These are phyloP conservation scores for Wallacemonas rigidus DNA, from an alignment of 208 protist genomes.

Conservation along the genomic window DNA sequence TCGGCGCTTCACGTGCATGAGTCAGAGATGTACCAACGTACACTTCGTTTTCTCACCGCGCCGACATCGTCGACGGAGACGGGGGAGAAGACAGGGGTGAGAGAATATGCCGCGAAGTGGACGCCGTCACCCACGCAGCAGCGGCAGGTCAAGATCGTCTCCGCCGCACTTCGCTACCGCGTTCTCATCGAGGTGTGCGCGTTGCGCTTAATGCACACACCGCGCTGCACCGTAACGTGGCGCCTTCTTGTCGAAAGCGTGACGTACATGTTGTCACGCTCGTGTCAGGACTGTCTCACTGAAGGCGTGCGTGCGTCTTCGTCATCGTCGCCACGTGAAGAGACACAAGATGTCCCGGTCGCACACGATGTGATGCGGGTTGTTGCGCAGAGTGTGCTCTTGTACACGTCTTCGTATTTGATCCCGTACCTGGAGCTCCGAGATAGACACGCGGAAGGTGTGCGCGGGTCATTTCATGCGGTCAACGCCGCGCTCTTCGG, in stretches of 20 bases:
- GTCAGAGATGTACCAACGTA: constrained; percentile 17
- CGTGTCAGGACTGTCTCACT: not conserved
- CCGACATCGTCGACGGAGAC: not conserved
- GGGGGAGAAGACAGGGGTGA: no score
- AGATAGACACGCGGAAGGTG: constrained; percentile 33
- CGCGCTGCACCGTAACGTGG: constrained; percentile 65
- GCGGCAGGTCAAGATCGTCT: constrained; percentile 12
- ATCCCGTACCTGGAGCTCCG: constrained; percentile 45
- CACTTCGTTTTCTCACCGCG: not conserved
- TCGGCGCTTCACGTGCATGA: constrained; percentile 16
- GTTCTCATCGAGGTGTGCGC: constrained; percentile 47
- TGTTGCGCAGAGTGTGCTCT: constrained; percentile 16
- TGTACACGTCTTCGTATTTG: constrained; percentile 29
- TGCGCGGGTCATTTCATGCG: constrained; percentile 2
- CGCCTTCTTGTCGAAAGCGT: constrained; percentile 36
- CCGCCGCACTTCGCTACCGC: constrained; percentile 44
- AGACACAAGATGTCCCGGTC: not conserved
- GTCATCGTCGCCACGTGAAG: not conserved
- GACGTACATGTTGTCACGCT: not conserved
- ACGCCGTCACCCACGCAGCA: no score
- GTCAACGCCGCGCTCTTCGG: not conserved
- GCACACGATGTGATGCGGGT: not conserved
- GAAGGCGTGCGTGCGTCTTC: no score
- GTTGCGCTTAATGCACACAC: constrained; percentile 36
- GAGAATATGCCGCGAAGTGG: no score